Evolutionary conservation across 1,284 basidiomycete species (phyloP), one percentile per base, ranked within the genome.

Genomic region (Naganishia cerealis): DNA sequence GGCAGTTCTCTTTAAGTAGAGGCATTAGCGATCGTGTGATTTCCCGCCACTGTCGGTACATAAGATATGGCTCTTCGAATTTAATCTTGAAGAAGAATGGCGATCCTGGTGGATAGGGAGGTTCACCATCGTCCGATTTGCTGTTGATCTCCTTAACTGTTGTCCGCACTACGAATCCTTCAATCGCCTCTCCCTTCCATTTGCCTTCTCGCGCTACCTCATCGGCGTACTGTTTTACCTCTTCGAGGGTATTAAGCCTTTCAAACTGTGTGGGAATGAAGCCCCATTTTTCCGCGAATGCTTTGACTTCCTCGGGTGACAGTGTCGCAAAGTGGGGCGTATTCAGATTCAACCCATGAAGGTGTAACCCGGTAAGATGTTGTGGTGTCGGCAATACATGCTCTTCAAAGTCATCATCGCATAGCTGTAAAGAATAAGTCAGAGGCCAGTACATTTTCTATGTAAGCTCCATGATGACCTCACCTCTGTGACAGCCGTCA

Each of bases 21-120:
- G 83, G 81, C 7, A 96, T 83, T 39, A 95, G 82, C 21, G 79
- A 82, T 75, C 92, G 90, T 8, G 96, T 98, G 59, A 95, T 85
- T 80, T 99, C 96, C 65, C 96, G 85, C 94, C 94, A 99, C 77
- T 97, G 92, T 59, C 96, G 88, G 81, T 98, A 98, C 87, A 96
- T 95, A 83, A 98, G 88, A 78, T 99, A 99, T 0, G 95, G 95
- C 78, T 99, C 93, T 79, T 98, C 94, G 78, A 97, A 99, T 79
- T 99, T 99, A 82, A 99, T 86, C 79, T 99, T 99, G 88, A 97
- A 99, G 85, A 99, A 98, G 84, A 98, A 96, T 0, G 91, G 88
- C 7, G 91, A 88, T 16, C 90, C 90, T 0, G 88, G 81, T 0
- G 83, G 79, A 76, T 94, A 94, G 0, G 92, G 92, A 10, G 86